Base-by-base conservation (phyloP, 2,329 filamentous ascomycete species). In the Penicillium vulpinum region DNA sequence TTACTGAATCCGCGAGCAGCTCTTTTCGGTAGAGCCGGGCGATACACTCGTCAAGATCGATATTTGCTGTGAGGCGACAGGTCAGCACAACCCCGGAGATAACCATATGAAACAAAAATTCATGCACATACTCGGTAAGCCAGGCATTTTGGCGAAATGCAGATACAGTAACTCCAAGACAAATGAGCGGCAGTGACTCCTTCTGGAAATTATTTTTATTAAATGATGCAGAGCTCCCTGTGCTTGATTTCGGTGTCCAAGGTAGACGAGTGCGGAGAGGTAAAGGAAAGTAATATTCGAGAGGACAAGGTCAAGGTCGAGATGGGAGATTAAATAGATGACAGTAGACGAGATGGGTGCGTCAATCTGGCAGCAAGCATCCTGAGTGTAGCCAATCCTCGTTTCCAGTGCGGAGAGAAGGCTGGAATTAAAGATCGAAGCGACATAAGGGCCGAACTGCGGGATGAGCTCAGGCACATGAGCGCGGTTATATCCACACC, bases 21-120 rank as follows among this genome's bases (percentile, higher is more conserved):
- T 97, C 94, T 75, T 96, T 97, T 73, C 94, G 93, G 80, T 97
- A 97, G 52, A 99, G 85, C 66, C 93, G 89, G 74, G 91, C 87
- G 79, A 99, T 97, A 80, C 94, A 99, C 84, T 97, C 92, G 81
- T 99, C 94, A 70, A 99, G 86, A 77, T 99, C 93, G 79, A 99
- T 92, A 78, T 91, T 96, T 68, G 90, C 92, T 96, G 70, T 48
- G 36, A 51, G n/a, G 43, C 18, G 21, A 41, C 53, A 38, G n/a
- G 53, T 66, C 35, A 66, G 58, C 18, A 51, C 45, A 24, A 11
- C 28, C 9, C 31, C 8, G 8, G 28, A 35, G 16, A 38, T 26
- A 18, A 43, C 31, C n/a, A 46, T 28, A 18, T 51, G n/a, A 39
- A 29, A 16, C 8, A 36, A 16, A 28, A 36, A 16, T 8, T 9